Base-by-base conservation (phyloP, 805 yeast species). In the Maudiozyma barnettii region DNA sequence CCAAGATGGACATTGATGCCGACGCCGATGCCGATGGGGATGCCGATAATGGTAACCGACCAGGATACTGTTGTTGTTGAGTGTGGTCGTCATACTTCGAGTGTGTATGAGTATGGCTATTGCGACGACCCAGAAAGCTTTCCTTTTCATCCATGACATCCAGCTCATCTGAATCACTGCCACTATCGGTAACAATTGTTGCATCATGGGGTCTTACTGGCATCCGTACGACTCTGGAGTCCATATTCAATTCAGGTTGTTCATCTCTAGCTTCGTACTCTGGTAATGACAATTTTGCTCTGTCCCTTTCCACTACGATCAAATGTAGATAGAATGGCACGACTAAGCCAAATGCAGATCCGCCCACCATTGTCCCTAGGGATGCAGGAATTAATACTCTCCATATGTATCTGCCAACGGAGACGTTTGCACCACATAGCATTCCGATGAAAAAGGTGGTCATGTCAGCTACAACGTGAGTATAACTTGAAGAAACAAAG, bases 381-480 rank as follows among this genome's bases (percentile, higher is more conserved):
- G 80, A 72, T 0, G 81, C 87, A 0, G 95, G 86, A 9, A 86
- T 65, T 54, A 84, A 67, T 0, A 81, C 65, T 59, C 79, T 84
- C 95, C 93, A 85, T 10, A 82, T 78, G 49, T 79, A 81, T 9
- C 66, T 63, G 0, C 81, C 84, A 35, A 83, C 86, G 0, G 82
- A 69, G 8, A 81, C 67, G 2, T 77, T 73, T 1, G 86, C 84
- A 14, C 81, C 77, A 62, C 82, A 83, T 43, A 84, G 70, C 59
- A 84, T 64, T 0, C 86, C 95, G 52, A 79, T 76, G 8, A 81
- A 78, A 4, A 82, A 60, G 46, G 83, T 54, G 53, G 71, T 81
- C 93, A 86, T 84, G 61, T 86, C 95, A 0, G 95, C 95, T 8
- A 86, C 88, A 1, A 79, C 78, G 59, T 86, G 95, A 2, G 86